Evolutionary conservation across 1,139 yeast genomes (phyloP).

Genomic region (Suhomyces wounanorum): DNA sequence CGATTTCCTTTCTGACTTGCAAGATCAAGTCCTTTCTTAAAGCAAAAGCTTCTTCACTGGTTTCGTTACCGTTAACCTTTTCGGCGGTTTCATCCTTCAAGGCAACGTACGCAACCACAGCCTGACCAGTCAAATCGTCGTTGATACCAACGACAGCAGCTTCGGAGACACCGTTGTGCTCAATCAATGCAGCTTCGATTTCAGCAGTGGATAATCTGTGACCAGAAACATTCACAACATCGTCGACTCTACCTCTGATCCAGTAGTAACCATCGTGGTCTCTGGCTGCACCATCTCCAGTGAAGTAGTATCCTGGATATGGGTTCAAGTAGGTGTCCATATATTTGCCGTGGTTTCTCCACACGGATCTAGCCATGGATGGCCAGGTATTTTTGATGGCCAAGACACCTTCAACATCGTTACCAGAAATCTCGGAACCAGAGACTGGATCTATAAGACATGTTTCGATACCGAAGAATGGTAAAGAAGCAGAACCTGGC

Average conservation of each 20-base stretch:
- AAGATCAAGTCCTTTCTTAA: conserved; percentile 81
- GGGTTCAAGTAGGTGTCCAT: conserved; percentile 94
- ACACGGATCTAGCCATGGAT: conserved; percentile 95
- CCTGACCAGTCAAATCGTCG: conserved; percentile 97
- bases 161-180: conserved; percentile 81
- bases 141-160: conserved; percentile 93
- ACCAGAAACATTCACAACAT: conserved; percentile 96
- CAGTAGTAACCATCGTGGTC: conserved; percentile 97
- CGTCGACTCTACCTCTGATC: conserved; percentile 99
- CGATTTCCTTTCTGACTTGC: conserved; percentile 91
- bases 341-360: conserved; percentile 86
- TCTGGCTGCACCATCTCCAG: conserved; percentile 99
- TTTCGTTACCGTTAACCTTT: conserved; percentile 45
- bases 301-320: conserved; percentile 94
- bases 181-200: conserved; percentile 89
- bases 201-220: conserved; percentile 97
- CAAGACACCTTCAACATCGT: conserved; percentile 94
- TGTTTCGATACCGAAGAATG: conserved; percentile 93
- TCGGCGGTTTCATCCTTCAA: conserved; percentile 60
- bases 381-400: conserved; percentile 95
- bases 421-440: conserved; percentile 81
- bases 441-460: conserved; percentile 89
- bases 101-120: conserved; percentile 91
- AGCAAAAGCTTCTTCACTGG: conserved; percentile 52
- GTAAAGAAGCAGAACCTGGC: conserved; percentile 96